Evolutionary conservation across 768 basidiomycete species (phyloP), one percentile per base, ranked within the genome.

Genomic region (Xerocomellus chrysenteron): DNA sequence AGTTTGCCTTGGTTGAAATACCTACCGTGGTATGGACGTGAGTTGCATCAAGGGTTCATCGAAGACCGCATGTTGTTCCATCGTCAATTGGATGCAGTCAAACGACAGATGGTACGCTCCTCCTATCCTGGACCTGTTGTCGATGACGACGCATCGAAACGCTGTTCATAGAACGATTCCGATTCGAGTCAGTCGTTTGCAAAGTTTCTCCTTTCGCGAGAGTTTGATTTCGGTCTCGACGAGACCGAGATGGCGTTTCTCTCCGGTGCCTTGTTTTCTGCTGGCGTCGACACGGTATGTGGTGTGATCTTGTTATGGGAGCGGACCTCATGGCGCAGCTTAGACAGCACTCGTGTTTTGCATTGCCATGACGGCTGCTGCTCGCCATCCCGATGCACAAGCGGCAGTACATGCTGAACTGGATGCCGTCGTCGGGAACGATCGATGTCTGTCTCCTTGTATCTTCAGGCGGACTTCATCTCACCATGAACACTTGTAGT

Each of bases 21-120:
- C 63, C 61, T 87, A n/a, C 85, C 86, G 0, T 82, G 81, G n/a
- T 85, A 85, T 62, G 73, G 82, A 6, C 75, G 76, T 5, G 80
- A 82, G 50, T 72, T 88, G 8, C 75, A 76, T 52, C 72, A 72
- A 1, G 82, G 80, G 7, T 84, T 86, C 56, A 54, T 64, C 4
- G 78, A 81, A 49, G 83, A 84, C 58, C 67, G 79, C 1, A 62
- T 41, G 0, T 62, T 85, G 10, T 85, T 80, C 69, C 78, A 72
- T 54, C 68, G 71, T 1, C 80, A 82, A 42, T 65, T 85, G 4
- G 62, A 70, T 43, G 65, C 69, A 36, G 81, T 82, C 11, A 75
- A 74, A 47, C 63, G 63, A 19, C 74, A 76, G 52, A 71, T 81
- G 63, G 80, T 81, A 42, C 32, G 52, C 33, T 28, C 4, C n/a